A percentile compares a stretch with the other conserved stretches of the same genome.
Evolutionary conservation across 139 green algal genomes (phyloP).

Genomic region (Chlamydomonas applanata): DNA sequence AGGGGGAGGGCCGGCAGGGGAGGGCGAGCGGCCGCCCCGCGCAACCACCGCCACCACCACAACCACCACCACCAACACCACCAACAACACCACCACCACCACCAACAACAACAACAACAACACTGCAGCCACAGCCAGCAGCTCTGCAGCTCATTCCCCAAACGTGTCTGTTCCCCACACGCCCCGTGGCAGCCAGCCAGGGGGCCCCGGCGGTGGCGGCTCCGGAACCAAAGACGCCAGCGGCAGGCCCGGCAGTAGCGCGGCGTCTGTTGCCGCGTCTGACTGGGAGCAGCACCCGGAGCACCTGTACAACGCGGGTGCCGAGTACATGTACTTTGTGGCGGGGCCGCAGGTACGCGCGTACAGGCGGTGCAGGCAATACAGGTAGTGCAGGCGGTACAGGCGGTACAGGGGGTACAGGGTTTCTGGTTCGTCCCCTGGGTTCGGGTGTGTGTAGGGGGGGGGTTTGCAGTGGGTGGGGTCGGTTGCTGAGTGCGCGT

Average conservation of each 20-base stretch:
- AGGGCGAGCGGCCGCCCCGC: background rate
- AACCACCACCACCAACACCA: no score
- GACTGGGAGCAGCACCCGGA: background rate
- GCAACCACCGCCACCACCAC: no score
- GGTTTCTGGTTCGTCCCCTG: no score
- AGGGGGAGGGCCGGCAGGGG: background rate
- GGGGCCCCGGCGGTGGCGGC: no score
- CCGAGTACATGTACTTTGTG: constrained; percentile 59
- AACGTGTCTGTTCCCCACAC: no score
- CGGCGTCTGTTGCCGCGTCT: background rate
- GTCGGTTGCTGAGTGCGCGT: no score
- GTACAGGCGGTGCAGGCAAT: background rate
- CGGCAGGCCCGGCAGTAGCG: background rate
- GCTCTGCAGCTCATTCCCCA: background rate
- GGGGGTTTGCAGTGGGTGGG: no score
- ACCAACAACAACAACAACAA: no score
- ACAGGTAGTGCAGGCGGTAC: no score
- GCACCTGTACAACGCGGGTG: constrained; percentile 20
- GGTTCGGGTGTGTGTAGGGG: no score
- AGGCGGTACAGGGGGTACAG: background rate
- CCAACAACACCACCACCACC: no score
- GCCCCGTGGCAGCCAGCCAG: no score
- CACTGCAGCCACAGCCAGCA: background rate
- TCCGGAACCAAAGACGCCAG: background rate
- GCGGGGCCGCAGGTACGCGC: constrained; percentile 35